phyloP scores from a whole-genome alignment of 2,329 filamentous ascomycete species.

The Arthrobotrys megalospora region DNA sequence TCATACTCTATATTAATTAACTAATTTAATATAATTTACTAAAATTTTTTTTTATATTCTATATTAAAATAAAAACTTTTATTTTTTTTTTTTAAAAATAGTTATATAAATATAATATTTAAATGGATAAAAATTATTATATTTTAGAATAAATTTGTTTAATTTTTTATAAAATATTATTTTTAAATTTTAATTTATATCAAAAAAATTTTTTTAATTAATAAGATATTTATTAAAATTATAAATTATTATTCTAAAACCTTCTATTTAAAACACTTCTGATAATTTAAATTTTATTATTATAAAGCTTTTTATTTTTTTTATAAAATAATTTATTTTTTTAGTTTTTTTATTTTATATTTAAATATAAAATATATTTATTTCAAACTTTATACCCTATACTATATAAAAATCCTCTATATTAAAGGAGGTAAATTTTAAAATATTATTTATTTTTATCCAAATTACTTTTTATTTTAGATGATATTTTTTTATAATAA shows the following conservation, averaged over 20 bases:
- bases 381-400: neutral
- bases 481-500: too few relatives aligned
- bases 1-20: conserved; percentile 8
- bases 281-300: neutral
- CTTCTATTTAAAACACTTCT: conserved; percentile 2
- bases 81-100: neutral
- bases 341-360: conserved; percentile 1
- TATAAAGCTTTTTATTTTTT: conserved; percentile 13
- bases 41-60: conserved; percentile 12
- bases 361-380: neutral
- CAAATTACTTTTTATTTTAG: too few relatives aligned
- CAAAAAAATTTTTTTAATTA: conserved; percentile 4
- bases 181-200: neutral
- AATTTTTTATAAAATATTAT: conserved; percentile 15
- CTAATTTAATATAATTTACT: neutral
- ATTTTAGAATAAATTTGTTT: conserved; percentile 1
- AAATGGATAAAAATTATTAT: neutral
- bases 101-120: conserved; percentile 5
- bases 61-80: neutral
- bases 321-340: conserved; percentile 62
- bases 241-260: conserved; percentile 4
- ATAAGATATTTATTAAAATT: neutral
- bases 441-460: too few relatives aligned
- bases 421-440: neutral
- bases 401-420: conserved; percentile 32